These are phyloP conservation scores for Gossypium turneri DNA, from an alignment of 345 rosid genomes.

Conservation along the genomic window DNA sequence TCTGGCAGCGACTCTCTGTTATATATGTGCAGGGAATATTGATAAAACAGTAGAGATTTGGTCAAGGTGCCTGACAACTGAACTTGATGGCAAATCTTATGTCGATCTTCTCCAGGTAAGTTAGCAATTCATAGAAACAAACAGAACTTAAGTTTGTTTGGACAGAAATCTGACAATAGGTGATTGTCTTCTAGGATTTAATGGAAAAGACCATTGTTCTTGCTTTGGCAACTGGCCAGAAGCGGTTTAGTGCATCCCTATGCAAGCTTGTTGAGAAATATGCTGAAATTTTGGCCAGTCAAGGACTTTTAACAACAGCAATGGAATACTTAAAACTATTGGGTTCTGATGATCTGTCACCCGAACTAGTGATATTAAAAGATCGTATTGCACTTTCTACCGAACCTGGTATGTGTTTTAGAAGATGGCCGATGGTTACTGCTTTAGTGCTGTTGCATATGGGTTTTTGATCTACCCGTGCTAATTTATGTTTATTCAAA, in stretches of 20 bases:
- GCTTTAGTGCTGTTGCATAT: not conserved
- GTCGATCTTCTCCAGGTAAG: slow-evolving; percentile 92
- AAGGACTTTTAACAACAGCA: slow-evolving; percentile 81
- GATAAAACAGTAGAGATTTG: slow-evolving; percentile 98
- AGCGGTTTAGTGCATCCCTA: slow-evolving; percentile 79
- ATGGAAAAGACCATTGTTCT: slow-evolving; percentile 99
- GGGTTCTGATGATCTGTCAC: slow-evolving; percentile 83
- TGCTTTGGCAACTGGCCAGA: slow-evolving; percentile 97
- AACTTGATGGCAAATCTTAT: slow-evolving; percentile 66
- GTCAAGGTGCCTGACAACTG: slow-evolving; percentile 74
- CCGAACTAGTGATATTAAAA: slow-evolving; percentile 78
- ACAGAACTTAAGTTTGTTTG: slow-evolving; percentile 4
- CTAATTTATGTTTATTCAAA: not conserved
- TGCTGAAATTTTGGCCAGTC: slow-evolving; percentile 97
- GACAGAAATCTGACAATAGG: slow-evolving; percentile 12
- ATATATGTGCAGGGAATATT: slow-evolving; percentile 93
- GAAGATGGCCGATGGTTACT: not conserved
- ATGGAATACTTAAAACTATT: slow-evolving; percentile 92
- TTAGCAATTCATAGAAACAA: slow-evolving; percentile 24
- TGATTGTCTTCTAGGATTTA: slow-evolving; percentile 60
- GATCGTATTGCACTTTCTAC: slow-evolving; percentile 77
- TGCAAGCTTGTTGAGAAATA: slow-evolving; percentile 97
- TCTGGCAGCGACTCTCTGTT: slow-evolving; percentile 91
- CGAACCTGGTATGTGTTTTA: slow-evolving; percentile 58
- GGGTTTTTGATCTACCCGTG: not conserved